phyloP scores from a whole-genome alignment of 2,329 filamentous ascomycete genomes.

The Graphiopsis chlorocephala region DNA sequence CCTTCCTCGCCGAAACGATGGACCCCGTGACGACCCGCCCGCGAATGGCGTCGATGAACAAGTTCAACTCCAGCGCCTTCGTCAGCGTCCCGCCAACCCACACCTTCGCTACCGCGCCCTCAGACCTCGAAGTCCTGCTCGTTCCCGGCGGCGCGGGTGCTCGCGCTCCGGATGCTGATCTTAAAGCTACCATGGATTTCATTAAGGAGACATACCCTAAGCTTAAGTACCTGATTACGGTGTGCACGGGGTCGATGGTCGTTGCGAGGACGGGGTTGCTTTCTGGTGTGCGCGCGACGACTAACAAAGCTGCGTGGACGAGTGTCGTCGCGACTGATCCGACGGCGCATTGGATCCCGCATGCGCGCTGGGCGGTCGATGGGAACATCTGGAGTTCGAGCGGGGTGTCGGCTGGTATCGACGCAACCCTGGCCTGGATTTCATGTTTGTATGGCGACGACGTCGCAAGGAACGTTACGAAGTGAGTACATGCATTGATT shows the following conservation, averaged over 20 bases:
- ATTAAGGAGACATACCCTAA: slow-evolving; percentile 45
- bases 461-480: slow-evolving; percentile 48
- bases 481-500: slow-evolving; percentile 23
- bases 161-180: slow-evolving; percentile 45
- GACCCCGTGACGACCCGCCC: slow-evolving; percentile 34
- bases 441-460: slow-evolving; percentile 53
- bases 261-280: slow-evolving; percentile 59
- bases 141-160: slow-evolving; percentile 61
- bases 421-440: slow-evolving; percentile 59
- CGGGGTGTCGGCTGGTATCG: slow-evolving; percentile 62
- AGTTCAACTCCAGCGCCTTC: slow-evolving; percentile 29
- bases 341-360: slow-evolving; percentile 57
- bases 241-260: slow-evolving; percentile 64
- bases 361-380: slow-evolving; percentile 64
- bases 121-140: slow-evolving; percentile 60
- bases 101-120: slow-evolving; percentile 52
- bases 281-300: slow-evolving; percentile 61
- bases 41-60: slow-evolving; percentile 15
- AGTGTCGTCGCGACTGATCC: slow-evolving; percentile 48
- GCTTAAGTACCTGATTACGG: slow-evolving; percentile 58
- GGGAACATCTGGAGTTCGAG: slow-evolving; percentile 66
- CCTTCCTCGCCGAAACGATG: slow-evolving; percentile 35
- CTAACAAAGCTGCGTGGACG: slow-evolving; percentile 61
- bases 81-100: slow-evolving; percentile 48
- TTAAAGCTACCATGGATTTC: slow-evolving; percentile 23